A percentile compares a stretch with the other conserved stretches of the same genome.
These are phyloP conservation scores for Cenchrus americanus DNA, from an alignment of 176 grass and related monocot species.

Conservation along the genomic window DNA sequence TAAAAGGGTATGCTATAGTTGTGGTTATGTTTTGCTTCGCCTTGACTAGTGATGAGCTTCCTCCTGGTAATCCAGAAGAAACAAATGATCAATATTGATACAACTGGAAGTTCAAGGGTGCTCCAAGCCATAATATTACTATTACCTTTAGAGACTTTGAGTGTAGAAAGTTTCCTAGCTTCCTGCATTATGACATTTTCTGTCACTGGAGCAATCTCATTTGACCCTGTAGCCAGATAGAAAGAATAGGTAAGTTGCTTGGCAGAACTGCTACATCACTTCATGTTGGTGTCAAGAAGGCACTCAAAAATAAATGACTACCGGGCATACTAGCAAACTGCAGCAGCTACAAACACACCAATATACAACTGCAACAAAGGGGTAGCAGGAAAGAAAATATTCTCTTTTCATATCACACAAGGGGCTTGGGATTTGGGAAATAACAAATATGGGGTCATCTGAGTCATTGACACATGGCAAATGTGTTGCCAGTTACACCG, in stretches of 20 bases:
- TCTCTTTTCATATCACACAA: too few relatives aligned
- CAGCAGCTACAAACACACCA: neutral
- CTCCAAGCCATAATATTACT: conserved; percentile 1
- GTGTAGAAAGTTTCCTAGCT: conserved; percentile 61
- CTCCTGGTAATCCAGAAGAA: conserved; percentile 50
- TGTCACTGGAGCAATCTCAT: conserved; percentile 47
- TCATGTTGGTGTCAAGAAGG: conserved; percentile 6
- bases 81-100: conserved; percentile 33
- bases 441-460: too few relatives aligned
- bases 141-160: conserved; percentile 89
- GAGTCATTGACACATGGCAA: too few relatives aligned
- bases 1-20: conserved; percentile 81
- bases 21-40: conserved; percentile 65
- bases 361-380: too few relatives aligned
- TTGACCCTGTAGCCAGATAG: conserved; percentile 58
- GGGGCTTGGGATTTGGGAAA: too few relatives aligned
- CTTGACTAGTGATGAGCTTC: conserved; percentile 59
- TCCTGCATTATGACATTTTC: conserved; percentile 56
- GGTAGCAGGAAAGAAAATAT: too few relatives aligned
- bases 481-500: too few relatives aligned
- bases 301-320: neutral
- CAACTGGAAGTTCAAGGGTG: conserved; percentile 17
- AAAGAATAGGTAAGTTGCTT: conserved; percentile 38
- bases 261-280: conserved; percentile 1
- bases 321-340: conserved; percentile 5